Evolutionary conservation across 257 asterid species (phyloP).

Genomic region (Solanum etuberosum): DNA sequence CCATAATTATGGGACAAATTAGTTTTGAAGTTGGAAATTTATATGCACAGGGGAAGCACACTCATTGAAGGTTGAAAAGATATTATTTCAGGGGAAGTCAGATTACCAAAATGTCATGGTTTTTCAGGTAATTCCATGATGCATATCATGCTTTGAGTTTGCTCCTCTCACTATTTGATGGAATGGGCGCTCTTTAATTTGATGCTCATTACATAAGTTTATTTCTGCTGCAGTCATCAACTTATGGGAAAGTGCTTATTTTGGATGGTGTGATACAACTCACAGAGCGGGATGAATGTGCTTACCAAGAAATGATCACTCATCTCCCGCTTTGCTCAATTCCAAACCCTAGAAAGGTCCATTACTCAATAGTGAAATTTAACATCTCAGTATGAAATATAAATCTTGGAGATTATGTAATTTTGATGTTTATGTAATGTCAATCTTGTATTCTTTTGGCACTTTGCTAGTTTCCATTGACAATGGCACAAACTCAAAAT

Average conservation of each 20-base stretch:
- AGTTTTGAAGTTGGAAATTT: not conserved
- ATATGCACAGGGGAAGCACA: slow-evolving; percentile 97
- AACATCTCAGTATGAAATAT: not conserved
- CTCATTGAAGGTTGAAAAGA: slow-evolving; percentile 85
- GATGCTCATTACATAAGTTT: not conserved
- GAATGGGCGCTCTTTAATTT: not conserved
- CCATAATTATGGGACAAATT: not conserved
- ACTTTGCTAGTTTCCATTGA: not conserved
- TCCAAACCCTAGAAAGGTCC: slow-evolving; percentile 79
- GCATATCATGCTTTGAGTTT: not conserved
- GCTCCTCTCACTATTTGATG: not conserved
- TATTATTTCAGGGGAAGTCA: slow-evolving; percentile 77
- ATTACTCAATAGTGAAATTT: not conserved
- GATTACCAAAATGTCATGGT: slow-evolving; percentile 91
- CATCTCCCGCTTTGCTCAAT: slow-evolving; percentile 97
- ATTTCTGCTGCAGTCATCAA: slow-evolving; percentile 49
- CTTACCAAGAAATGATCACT: slow-evolving; percentile 94
- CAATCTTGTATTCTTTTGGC: not conserved
- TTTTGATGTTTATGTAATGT: not conserved
- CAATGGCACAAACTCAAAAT: not conserved
- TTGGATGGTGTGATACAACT: slow-evolving; percentile 97
- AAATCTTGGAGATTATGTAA: not conserved
- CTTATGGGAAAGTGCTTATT: slow-evolving; percentile 92
- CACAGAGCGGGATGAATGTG: slow-evolving; percentile 98
- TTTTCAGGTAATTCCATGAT: slow-evolving; percentile 52